These are phyloP conservation scores for Vitis amurensis DNA, from an alignment of 164 flowering plant species.

Conservation along the genomic window DNA sequence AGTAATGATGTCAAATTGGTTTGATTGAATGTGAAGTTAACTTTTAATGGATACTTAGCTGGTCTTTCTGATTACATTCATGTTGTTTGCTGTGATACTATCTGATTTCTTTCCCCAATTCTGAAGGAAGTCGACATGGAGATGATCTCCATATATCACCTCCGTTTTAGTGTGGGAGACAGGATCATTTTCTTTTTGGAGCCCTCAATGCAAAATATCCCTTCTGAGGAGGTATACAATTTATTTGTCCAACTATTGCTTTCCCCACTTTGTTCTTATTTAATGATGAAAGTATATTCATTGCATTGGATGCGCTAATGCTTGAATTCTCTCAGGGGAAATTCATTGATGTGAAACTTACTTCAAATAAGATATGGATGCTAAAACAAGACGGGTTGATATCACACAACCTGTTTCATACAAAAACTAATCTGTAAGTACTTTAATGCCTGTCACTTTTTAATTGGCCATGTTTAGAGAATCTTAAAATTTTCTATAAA, in stretches of 20 bases:
- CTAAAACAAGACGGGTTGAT: constrained; percentile 69
- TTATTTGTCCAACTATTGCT: background rate
- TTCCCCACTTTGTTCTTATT: background rate
- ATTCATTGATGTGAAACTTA: constrained; percentile 62
- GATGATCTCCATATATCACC: constrained; percentile 33
- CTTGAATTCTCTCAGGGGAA: constrained; percentile 44
- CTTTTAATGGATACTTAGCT: background rate
- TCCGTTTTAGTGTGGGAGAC: constrained; percentile 45
- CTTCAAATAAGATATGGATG: constrained; percentile 69
- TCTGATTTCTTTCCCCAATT: constrained; percentile 10
- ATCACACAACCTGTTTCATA: constrained; percentile 31
- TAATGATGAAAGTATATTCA: background rate
- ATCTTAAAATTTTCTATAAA: background rate
- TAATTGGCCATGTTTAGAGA: background rate
- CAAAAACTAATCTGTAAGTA: constrained; percentile 44
- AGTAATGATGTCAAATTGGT: too few relatives aligned
- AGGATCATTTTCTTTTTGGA: constrained; percentile 38
- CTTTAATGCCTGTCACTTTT: background rate
- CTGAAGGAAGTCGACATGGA: constrained; percentile 55
- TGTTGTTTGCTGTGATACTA: background rate
- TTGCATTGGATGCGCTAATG: constrained; percentile 3
- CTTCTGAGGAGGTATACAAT: constrained; percentile 50
- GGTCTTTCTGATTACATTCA: background rate
- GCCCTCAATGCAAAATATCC: constrained; percentile 36
- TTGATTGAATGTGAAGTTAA: too few relatives aligned